Evolutionary conservation across 2,329 filamentous ascomycete species (phyloP), one percentile per base, ranked within the genome.

Genomic region (Paecilomyces sp.): DNA sequence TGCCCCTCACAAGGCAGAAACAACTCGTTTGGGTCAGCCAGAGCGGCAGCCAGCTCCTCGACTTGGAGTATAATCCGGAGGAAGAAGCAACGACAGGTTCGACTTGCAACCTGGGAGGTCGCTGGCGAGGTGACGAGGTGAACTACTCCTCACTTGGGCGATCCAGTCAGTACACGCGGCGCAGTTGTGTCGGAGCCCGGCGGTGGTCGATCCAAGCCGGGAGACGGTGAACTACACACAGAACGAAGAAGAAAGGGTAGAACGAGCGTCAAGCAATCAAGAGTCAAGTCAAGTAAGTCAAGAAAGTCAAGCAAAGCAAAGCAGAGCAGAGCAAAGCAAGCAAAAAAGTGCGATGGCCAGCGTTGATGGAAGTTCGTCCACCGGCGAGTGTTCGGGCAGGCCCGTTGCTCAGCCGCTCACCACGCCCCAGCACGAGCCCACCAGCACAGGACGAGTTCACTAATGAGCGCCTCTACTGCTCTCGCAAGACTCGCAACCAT

Each of bases 21-120:
- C 71, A 73, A 72, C 71, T 74, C 71, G 71, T 74, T 74, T 8
- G 71, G 72, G 61, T 74, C 72, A 67, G 71, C 72, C 62, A 73
- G 64, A 60, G 71, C 70, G 51, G 69, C 41, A 47, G 71, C 72
- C 71, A 74, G 67, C 70, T 68, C 68, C 71, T 67, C 67, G 68
- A 65, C 62, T 55, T 18, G 41, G 41, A 22, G n/a, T 6, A 47
- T 8, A 47, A 18, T 9, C 18, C n/a, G 18, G 41, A 47, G 15
- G 41, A 18, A n/a, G 6, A 18, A 7, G 6, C 15, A 18, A 22
- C 15, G 31, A 47, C 41, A 47, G 41, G 41, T 47, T 47, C 41
- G 8, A 47, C 15, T 18, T 47, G n/a, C n/a, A 47, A 18, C 13
- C 41, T 18, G 18, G n/a, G 41, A 47, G 41, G 15, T 47, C 36